phyloP scores from a whole-genome alignment of 1,139 yeast species.

The Candida sp. region DNA sequence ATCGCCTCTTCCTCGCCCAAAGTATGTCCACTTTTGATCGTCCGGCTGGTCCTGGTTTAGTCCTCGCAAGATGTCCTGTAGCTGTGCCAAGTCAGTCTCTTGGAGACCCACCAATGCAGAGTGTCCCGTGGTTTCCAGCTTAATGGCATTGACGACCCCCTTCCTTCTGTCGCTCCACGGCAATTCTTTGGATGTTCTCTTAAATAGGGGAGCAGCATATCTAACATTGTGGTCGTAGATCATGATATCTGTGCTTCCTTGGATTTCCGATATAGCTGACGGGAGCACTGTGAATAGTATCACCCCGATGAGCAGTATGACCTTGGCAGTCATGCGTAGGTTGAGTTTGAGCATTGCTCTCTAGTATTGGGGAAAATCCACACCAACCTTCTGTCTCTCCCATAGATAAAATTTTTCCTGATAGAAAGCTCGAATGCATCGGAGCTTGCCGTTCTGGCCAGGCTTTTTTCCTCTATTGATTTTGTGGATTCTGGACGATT shows the following conservation, averaged over 20 bases:
- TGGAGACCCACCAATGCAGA: constrained; percentile 37
- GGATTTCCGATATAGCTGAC: background rate
- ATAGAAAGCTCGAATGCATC: too few species aligned
- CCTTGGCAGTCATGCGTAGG: background rate
- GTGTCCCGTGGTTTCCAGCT: constrained; percentile 26
- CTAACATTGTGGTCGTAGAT: constrained; percentile 41
- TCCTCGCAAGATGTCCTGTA: constrained; percentile 29
- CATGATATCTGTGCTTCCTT: constrained; percentile 21
- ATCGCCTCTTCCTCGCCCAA: constrained; percentile 52
- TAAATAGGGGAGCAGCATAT: constrained; percentile 28
- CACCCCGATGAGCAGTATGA: background rate
- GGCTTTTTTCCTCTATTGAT: too few species aligned
- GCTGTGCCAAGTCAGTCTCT: constrained; percentile 31
- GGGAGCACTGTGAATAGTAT: background rate
- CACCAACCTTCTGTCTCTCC: too few species aligned
- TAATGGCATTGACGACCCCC: constrained; percentile 30
- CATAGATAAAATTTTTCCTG: too few species aligned
- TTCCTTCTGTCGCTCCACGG: constrained; percentile 31
- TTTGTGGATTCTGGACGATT: too few species aligned
- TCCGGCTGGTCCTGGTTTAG: constrained; percentile 18
- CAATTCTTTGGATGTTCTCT: constrained; percentile 29
- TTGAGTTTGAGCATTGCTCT: background rate
- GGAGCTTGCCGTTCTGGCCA: too few species aligned
- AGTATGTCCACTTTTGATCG: constrained; percentile 33
- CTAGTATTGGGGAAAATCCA: too few species aligned